These are phyloP conservation scores for Colletotrichum sojae DNA, from an alignment of 2,329 filamentous ascomycete species.

Conservation along the genomic window DNA sequence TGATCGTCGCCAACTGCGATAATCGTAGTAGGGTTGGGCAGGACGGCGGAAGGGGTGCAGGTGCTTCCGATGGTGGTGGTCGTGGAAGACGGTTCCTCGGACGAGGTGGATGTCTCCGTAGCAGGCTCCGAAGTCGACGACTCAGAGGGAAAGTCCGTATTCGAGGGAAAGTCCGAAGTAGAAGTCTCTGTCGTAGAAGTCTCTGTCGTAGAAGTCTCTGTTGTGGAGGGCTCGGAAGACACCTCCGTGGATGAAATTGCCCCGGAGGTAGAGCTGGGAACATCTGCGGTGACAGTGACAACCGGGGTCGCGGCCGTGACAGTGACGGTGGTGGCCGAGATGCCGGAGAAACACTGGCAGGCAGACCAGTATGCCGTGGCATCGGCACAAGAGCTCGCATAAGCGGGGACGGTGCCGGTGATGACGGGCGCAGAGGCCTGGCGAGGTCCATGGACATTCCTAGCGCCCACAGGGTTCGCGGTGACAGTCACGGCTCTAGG, in stretches of 20 bases:
- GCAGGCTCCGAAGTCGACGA: not conserved
- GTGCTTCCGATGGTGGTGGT: not conserved
- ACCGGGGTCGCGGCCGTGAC: conserved; percentile 34
- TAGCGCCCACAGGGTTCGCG: not conserved
- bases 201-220: no score
- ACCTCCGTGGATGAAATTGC: no score
- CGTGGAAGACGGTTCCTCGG: not conserved
- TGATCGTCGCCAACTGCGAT: not conserved
- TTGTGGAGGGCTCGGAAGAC: no score
- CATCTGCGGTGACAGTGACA: conserved; percentile 3
- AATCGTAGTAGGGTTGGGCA: not conserved
- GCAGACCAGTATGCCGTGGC: conserved; percentile 40
- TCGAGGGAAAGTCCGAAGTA: no score
- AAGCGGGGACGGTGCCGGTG: conserved; percentile 34
- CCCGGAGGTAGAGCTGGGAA: not conserved
- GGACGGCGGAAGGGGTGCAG: not conserved
- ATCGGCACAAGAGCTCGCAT: conserved; percentile 40
- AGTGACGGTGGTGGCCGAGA: conserved; percentile 39
- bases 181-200: not conserved
- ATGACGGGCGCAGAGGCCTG: conserved; percentile 10
- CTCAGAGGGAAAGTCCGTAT: not conserved
- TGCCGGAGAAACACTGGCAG: conserved; percentile 43
- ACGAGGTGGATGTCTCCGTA: not conserved
- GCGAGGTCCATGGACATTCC: conserved; percentile 27
- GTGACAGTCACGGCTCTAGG: conserved; percentile 19